phyloP scores from a whole-genome alignment of 768 basidiomycete species.

The Pleurotus pulmonarius region DNA sequence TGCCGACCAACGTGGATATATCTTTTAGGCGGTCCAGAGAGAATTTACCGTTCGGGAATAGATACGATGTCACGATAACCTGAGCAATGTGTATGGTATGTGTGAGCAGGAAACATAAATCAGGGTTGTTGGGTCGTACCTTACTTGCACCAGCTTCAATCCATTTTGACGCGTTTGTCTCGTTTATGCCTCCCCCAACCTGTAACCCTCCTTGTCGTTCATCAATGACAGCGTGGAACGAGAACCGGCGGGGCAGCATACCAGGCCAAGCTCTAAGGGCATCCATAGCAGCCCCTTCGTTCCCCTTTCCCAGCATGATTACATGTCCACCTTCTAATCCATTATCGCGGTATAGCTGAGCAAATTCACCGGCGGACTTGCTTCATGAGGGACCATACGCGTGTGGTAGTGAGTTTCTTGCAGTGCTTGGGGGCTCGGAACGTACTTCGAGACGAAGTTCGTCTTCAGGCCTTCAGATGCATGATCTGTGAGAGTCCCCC shows the following conservation, averaged over 20 bases:
- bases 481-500: constrained; percentile 81
- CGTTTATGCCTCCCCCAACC: constrained; percentile 90
- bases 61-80: constrained; percentile 97
- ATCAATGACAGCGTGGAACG: not conserved
- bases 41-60: constrained; percentile 85
- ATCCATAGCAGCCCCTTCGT: constrained; percentile 84
- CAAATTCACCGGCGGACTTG: constrained; percentile 76
- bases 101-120: not conserved
- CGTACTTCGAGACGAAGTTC: constrained; percentile 88
- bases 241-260: constrained; percentile 19
- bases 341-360: constrained; percentile 68
- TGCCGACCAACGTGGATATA: constrained; percentile 65
- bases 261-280: constrained; percentile 86
- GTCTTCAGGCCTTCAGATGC: constrained; percentile 63
- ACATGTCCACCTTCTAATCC: constrained; percentile 86
- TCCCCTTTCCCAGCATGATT: constrained; percentile 90
- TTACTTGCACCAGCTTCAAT: constrained; percentile 87
- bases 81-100: constrained; percentile 22
- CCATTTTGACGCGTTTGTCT: constrained; percentile 80
- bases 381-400: constrained; percentile 32
- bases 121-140: constrained; percentile 26
- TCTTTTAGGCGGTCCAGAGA: constrained; percentile 64
- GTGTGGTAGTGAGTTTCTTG: not conserved
- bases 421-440: constrained; percentile 10
- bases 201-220: constrained; percentile 65